Percentiles rank a stretch among this genome's conserved stretches.
phyloP scores from a whole-genome alignment of 2,329 filamentous ascomycete genomes.

The Bipolaris gigantea region DNA sequence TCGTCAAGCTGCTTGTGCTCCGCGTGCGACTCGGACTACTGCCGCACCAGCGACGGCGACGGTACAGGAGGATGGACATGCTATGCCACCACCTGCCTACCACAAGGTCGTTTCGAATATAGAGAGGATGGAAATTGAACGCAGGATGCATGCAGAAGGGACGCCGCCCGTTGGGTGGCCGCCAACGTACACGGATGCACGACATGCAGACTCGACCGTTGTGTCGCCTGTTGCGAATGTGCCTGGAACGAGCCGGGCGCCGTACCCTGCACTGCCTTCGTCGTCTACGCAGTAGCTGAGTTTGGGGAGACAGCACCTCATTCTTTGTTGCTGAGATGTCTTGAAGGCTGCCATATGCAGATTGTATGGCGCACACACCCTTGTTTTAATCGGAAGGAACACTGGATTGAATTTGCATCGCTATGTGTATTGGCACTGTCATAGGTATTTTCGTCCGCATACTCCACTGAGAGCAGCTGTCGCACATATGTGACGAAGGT shows the following conservation, averaged over 20 bases:
- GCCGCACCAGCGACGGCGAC: neutral
- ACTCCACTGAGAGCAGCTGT: neutral
- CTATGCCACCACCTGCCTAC: slow-evolving; percentile 2
- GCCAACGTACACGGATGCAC: slow-evolving; percentile 1
- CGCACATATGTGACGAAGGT: too few species aligned
- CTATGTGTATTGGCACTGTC: neutral
- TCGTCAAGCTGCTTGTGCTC: neutral
- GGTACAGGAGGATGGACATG: neutral
- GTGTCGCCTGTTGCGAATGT: neutral
- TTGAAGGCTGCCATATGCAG: too few species aligned
- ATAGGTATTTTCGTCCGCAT: neutral
- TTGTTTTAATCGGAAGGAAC: neutral
- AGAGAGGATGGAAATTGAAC: neutral
- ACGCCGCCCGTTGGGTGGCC: neutral
- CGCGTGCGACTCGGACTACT: neutral
- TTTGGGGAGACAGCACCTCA: neutral
- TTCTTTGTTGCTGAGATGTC: too few species aligned
- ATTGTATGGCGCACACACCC: too few species aligned
- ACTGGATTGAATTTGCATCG: neutral
- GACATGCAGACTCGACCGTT: neutral
- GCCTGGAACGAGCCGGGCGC: neutral
- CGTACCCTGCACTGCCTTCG: neutral
- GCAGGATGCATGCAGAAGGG: neutral
- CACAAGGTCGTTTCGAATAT: slow-evolving; percentile 2
- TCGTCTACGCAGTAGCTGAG: neutral